Conservation (phyloP, 2,329 filamentous ascomycete genomes). For the Cladosporium sp. region DNA sequence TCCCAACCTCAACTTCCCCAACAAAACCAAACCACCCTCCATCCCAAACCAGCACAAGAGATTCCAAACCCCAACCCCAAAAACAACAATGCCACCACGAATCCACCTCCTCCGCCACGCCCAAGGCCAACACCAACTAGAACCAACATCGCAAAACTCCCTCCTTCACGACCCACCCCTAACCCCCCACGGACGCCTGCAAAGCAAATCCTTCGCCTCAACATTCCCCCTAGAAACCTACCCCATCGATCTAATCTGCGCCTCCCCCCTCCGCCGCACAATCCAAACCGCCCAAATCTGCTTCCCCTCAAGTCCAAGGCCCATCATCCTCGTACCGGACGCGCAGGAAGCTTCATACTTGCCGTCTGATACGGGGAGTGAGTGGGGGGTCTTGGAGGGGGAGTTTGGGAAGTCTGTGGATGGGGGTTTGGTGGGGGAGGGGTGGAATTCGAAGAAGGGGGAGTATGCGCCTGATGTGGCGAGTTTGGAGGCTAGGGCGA, state of each 20-base stretch:
- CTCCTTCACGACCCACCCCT: slow-evolving; percentile 20
- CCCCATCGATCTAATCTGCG: slow-evolving; percentile 21
- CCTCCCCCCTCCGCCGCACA: slow-evolving; percentile 21
- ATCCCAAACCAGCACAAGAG: not conserved
- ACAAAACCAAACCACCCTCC: not conserved
- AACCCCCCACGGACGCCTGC: slow-evolving; percentile 18
- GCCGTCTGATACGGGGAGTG: slow-evolving; percentile 20
- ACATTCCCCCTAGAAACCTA: slow-evolving; percentile 17
- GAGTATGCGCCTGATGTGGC: slow-evolving; percentile 10
- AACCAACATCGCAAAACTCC: slow-evolving; percentile 6
- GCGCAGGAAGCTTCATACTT: slow-evolving; percentile 19
- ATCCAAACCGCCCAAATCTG: slow-evolving; percentile 21
- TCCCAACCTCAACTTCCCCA: not conserved
- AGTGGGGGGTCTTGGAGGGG: not conserved
- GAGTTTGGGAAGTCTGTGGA: slow-evolving; percentile 17
- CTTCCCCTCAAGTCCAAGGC: slow-evolving; percentile 2
- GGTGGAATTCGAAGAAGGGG: slow-evolving; percentile 18
- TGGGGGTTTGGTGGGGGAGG: slow-evolving; percentile 1
- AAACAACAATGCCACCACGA: slow-evolving; percentile 3
- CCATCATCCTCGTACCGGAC: slow-evolving; percentile 17
- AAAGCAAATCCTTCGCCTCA: slow-evolving; percentile 14
- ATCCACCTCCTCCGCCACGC: slow-evolving; percentile 23
- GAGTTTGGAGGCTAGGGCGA: slow-evolving; percentile 14
- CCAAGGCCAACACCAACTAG: slow-evolving; percentile 19
- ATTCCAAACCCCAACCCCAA: not conserved